Conservation (phyloP, 2,329 filamentous ascomycete species). For the Pseudogymnoascus sp. region DNA sequence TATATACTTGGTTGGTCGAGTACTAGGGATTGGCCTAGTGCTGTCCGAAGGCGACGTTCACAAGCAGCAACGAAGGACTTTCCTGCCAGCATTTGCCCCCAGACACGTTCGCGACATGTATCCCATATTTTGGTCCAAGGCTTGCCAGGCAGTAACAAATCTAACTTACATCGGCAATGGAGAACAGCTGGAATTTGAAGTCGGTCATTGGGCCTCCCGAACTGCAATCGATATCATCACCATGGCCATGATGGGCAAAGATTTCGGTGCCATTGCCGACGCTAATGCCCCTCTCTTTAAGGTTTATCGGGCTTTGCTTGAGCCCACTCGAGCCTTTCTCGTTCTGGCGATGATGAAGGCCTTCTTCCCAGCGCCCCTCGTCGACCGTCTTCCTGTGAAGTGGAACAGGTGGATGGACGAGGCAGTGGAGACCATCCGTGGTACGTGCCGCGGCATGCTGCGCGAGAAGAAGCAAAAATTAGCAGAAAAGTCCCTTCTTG, state of each 20-base stretch:
- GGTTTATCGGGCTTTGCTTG: constrained; percentile 53
- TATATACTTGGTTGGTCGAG: constrained; percentile 49
- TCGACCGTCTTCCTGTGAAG: constrained; percentile 59
- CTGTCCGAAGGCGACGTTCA: constrained; percentile 86
- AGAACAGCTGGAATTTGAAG: constrained; percentile 42
- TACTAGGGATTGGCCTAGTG: constrained; percentile 66
- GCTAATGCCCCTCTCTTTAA: constrained; percentile 52
- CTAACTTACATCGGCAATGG: constrained; percentile 33
- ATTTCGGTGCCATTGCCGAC: constrained; percentile 61
- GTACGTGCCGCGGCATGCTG: constrained; percentile 63
- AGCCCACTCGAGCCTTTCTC: constrained; percentile 45
- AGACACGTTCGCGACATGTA: constrained; percentile 81
- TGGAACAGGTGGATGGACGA: constrained; percentile 58
- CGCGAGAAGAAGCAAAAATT: constrained; percentile 58
- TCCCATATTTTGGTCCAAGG: constrained; percentile 76
- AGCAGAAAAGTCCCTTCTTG: constrained; percentile 44
- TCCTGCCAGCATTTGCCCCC: constrained; percentile 80
- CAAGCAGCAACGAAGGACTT: constrained; percentile 69
- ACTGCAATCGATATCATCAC: constrained; percentile 72
- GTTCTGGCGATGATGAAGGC: constrained; percentile 52
- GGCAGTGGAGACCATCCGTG: constrained; percentile 55
- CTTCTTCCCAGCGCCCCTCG: constrained; percentile 57
- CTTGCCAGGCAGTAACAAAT: constrained; percentile 56
- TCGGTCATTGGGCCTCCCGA: constrained; percentile 58
- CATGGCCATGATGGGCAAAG: constrained; percentile 61